phyloP scores from a whole-genome alignment of 1,284 basidiomycete genomes.

The Mycosarcoma maydis region DNA sequence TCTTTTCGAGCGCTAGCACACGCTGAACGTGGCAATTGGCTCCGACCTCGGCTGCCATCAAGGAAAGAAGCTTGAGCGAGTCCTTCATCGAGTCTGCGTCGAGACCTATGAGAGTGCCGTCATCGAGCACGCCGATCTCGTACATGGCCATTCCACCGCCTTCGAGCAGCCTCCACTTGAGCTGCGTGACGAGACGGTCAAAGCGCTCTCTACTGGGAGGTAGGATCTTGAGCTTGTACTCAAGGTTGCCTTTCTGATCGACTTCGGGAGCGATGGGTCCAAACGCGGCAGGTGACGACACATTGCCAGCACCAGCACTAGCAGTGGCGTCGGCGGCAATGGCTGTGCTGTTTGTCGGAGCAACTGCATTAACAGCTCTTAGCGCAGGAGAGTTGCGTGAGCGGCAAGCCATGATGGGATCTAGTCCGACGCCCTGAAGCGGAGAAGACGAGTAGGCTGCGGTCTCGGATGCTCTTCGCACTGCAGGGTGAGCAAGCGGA shows the following conservation, averaged over 20 bases:
- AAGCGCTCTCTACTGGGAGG: constrained; percentile 60
- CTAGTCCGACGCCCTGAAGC: constrained; percentile 23
- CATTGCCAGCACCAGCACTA: constrained; percentile 1
- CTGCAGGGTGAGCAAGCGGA: constrained; percentile 12
- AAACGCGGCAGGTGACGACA: constrained; percentile 21
- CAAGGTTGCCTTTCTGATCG: constrained; percentile 63
- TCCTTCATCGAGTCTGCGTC: constrained; percentile 56
- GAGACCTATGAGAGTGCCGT: constrained; percentile 62
- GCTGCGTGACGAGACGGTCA: constrained; percentile 64
- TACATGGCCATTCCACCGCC: constrained; percentile 63
- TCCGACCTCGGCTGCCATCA: constrained; percentile 58
- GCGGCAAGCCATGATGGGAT: constrained; percentile 30
- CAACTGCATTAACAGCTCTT: neutral
- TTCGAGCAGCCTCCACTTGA: constrained; percentile 66
- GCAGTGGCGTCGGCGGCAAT: no score
- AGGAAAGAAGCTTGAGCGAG: constrained; percentile 52
- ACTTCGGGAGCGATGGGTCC: constrained; percentile 60
- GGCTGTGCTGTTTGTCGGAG: neutral
- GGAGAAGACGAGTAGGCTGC: constrained; percentile 33
- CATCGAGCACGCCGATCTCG: constrained; percentile 65
- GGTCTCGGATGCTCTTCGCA: constrained; percentile 28
- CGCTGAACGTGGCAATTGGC: constrained; percentile 39
- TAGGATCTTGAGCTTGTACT: constrained; percentile 66
- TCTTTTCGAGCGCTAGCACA: constrained; percentile 30
- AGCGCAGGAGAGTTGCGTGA: constrained; percentile 26